A percentile compares a stretch with the other conserved stretches of the same genome.
Evolutionary conservation across 306 rosid genomes (phyloP).

Genomic region (Casuarina cunninghamiana): DNA sequence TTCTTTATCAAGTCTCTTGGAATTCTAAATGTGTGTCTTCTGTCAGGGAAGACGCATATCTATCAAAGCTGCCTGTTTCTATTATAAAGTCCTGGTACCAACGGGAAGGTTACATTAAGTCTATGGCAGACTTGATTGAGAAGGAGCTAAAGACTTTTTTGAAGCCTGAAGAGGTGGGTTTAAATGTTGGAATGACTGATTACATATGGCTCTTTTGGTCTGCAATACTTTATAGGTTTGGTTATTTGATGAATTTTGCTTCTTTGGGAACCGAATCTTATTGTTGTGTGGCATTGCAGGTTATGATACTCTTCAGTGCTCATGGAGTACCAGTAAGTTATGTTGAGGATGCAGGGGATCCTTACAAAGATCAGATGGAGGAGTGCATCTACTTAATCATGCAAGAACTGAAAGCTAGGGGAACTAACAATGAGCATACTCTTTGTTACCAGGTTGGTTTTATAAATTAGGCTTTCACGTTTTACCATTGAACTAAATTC

Average conservation of each 20-base stretch:
- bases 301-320: slow-evolving; percentile 93
- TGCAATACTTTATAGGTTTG: neutral
- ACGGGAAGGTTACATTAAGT: slow-evolving; percentile 83
- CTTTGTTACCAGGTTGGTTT: slow-evolving; percentile 91
- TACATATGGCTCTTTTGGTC: slow-evolving; percentile 18
- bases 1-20: slow-evolving; percentile 24
- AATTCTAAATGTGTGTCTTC: slow-evolving; percentile 31
- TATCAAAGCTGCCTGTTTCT: slow-evolving; percentile 85
- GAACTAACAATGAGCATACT: slow-evolving; percentile 74
- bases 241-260: slow-evolving; percentile 16
- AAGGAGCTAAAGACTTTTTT: slow-evolving; percentile 66
- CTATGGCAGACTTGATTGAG: slow-evolving; percentile 92
- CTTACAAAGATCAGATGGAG: slow-evolving; percentile 97
- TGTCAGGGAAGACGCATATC: slow-evolving; percentile 77
- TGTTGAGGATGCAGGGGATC: slow-evolving; percentile 94
- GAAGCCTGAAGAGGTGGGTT: slow-evolving; percentile 69
- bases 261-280: slow-evolving; percentile 13
- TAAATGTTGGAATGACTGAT: slow-evolving; percentile 24
- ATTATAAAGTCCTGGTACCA: slow-evolving; percentile 93
- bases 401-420: slow-evolving; percentile 94
- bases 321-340: slow-evolving; percentile 98
- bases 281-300: slow-evolving; percentile 42
- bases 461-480: slow-evolving; percentile 6
- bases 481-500: neutral
- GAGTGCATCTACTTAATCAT: slow-evolving; percentile 86